A percentile compares a stretch with the other conserved stretches of the same genome.
Evolutionary conservation across 768 basidiomycete species (phyloP).

Genomic region (Hemileccinum impolitum): DNA sequence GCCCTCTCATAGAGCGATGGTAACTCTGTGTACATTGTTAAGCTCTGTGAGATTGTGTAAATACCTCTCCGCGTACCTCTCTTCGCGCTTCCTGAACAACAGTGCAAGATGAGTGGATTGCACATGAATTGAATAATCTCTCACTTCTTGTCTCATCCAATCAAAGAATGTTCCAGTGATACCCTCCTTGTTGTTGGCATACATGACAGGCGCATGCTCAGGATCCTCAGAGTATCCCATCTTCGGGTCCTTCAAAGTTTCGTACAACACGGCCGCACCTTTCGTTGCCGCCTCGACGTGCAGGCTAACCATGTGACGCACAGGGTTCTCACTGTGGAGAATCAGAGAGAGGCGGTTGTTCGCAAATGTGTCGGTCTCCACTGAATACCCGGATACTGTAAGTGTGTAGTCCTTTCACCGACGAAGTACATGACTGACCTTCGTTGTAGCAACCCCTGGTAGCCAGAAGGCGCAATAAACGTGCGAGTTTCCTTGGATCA

Average conservation of each 20-base stretch:
- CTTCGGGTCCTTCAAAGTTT: constrained; percentile 25
- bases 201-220: constrained; percentile 21
- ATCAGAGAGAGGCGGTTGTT: constrained; percentile 34
- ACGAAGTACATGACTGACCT: constrained; percentile 19
- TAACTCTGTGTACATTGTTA: constrained; percentile 12
- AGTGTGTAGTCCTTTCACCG: neutral
- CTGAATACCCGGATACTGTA: constrained; percentile 14
- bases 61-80: constrained; percentile 9
- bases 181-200: constrained; percentile 15
- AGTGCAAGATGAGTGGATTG: neutral
- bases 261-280: constrained; percentile 16
- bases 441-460: constrained; percentile 30
- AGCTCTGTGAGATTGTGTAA: neutral
- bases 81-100: constrained; percentile 14
- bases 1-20: constrained; percentile 23
- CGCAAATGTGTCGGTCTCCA: constrained; percentile 29
- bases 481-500: constrained; percentile 26
- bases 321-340: constrained; percentile 23
- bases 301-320: constrained; percentile 16
- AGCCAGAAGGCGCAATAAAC: constrained; percentile 30
- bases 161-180: constrained; percentile 24
- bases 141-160: constrained; percentile 22
- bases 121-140: neutral
- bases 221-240: constrained; percentile 19
- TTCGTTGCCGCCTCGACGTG: constrained; percentile 16